These are phyloP conservation scores for Taphrina pruni DNA, from an alignment of 1,139 yeast genomes.

Conservation along the genomic window DNA sequence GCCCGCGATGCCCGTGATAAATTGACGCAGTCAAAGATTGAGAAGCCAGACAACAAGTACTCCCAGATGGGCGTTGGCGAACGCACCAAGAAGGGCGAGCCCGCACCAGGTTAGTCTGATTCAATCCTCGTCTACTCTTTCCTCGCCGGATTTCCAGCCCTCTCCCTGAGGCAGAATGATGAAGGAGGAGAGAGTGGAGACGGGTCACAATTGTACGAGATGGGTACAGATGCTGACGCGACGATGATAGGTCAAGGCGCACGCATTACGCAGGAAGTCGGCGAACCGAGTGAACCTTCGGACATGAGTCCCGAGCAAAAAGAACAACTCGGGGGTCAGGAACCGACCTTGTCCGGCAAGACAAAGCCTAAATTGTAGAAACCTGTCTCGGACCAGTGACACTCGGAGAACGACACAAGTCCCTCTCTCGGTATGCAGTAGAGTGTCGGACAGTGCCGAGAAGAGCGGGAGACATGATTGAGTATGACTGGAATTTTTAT, in stretches of 20 bases:
- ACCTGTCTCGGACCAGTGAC: no score
- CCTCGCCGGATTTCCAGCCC: no score
- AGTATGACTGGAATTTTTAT: not conserved
- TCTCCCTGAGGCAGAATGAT: no score
- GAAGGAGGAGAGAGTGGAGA: no score
- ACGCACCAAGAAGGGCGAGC: constrained; percentile 36
- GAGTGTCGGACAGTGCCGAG: not conserved
- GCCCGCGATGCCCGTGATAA: constrained; percentile 15
- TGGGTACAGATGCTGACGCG: no score
- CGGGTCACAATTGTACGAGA: no score
- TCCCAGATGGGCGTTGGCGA: constrained; percentile 39
- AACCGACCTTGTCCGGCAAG: constrained; percentile 7
- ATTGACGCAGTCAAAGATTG: constrained; percentile 17
- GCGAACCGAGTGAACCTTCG: constrained; percentile 36
- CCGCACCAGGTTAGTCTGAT: constrained; percentile 25
- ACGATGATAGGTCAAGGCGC: constrained; percentile 20
- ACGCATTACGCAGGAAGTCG: constrained; percentile 12
- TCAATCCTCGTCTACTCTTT: not conserved
- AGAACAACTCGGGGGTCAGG: constrained; percentile 27
- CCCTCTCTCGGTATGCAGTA: no score
- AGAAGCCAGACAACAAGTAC: constrained; percentile 32
- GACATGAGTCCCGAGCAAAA: constrained; percentile 38
- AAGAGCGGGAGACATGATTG: not conserved
- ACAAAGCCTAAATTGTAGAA: not conserved
- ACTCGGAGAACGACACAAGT: no score